Conservation (phyloP, 2,329 filamentous ascomycete species). For the Sporothrix euskadiensis region DNA sequence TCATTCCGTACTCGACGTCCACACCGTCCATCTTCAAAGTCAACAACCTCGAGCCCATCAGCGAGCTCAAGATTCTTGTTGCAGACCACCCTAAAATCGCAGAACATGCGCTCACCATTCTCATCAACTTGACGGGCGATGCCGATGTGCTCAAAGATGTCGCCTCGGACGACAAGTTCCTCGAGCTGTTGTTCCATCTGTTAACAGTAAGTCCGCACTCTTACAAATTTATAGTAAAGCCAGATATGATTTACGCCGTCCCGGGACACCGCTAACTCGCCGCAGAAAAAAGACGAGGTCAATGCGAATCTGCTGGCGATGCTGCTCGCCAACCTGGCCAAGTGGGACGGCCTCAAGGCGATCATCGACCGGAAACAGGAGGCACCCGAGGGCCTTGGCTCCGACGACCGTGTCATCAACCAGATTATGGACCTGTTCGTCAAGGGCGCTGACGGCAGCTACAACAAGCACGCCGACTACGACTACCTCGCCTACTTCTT, state of each 20-base stretch:
- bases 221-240: background rate
- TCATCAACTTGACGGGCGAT: conserved; percentile 83
- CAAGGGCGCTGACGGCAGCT: conserved; percentile 77
- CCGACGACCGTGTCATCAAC: conserved; percentile 74
- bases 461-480: conserved; percentile 83
- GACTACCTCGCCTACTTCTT: conserved; percentile 95
- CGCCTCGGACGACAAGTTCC: conserved; percentile 75
- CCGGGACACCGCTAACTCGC: background rate
- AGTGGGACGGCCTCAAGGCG: conserved; percentile 70
- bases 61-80: conserved; percentile 82
- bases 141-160: conserved; percentile 71
- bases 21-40: conserved; percentile 82
- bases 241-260: too few relatives aligned
- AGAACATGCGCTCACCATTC: conserved; percentile 87
- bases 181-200: conserved; percentile 70
- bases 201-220: conserved; percentile 65
- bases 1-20: conserved; percentile 76
- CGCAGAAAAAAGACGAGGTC: conserved; percentile 63
- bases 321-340: conserved; percentile 89
- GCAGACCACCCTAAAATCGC: conserved; percentile 84
- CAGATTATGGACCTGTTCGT: conserved; percentile 96
- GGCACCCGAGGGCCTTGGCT: conserved; percentile 68
- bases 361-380: conserved; percentile 69
- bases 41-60: conserved; percentile 73
- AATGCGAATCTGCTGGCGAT: conserved; percentile 86